Evolutionary conservation across 1,284 basidiomycete genomes (phyloP).

Genomic region (Leucoagaricus sp.): DNA sequence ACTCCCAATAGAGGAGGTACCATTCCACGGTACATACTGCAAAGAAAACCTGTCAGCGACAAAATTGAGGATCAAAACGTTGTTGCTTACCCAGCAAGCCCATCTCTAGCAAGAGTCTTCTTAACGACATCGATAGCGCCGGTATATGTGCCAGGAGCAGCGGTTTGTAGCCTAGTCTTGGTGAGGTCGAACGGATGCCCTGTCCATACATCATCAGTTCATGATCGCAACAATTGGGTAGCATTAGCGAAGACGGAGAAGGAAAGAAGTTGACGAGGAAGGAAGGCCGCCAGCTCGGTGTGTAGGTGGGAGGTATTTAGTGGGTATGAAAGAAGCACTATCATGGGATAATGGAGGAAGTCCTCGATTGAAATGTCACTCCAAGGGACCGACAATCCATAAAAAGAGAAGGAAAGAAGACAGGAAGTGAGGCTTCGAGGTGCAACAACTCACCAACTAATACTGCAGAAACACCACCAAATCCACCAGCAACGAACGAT

Average conservation of each 20-base stretch:
- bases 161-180: conserved; percentile 96
- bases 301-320: background rate
- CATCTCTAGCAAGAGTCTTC: conserved; percentile 89
- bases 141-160: conserved; percentile 86
- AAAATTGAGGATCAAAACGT: background rate
- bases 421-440: conserved; percentile 23
- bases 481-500: conserved; percentile 89
- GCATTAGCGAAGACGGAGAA: background rate
- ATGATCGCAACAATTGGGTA: background rate
- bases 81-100: conserved; percentile 74
- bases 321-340: conserved; percentile 18
- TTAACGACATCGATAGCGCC: conserved; percentile 94
- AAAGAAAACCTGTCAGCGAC: background rate
- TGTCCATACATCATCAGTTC: conserved; percentile 28
- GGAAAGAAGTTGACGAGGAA: background rate
- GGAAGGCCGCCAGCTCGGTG: too few relatives aligned
- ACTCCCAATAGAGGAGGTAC: conserved; percentile 95
- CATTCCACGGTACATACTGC: conserved; percentile 93
- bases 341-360: too few relatives aligned
- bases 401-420: background rate
- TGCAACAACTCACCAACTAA: conserved; percentile 71
- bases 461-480: conserved; percentile 87
- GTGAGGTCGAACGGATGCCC: conserved; percentile 98
- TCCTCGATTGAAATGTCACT: too few relatives aligned
- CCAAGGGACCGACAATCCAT: background rate